These are phyloP conservation scores for Cyberlindnera mrakii DNA, from an alignment of 805 yeast genomes.

Conservation along the genomic window DNA sequence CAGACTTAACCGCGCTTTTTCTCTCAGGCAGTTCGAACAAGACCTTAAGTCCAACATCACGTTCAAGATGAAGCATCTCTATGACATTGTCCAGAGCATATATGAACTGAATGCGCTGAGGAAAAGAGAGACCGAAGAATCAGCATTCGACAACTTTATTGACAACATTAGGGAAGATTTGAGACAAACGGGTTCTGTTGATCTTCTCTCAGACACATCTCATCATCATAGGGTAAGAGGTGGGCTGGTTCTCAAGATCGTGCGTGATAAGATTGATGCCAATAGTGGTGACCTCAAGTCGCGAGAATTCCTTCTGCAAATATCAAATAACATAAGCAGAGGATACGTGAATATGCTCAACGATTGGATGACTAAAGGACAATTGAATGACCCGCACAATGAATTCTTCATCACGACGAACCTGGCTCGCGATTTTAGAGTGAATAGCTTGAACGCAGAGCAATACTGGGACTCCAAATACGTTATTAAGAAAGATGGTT, in stretches of 20 bases:
- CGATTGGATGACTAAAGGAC: slow-evolving; percentile 75
- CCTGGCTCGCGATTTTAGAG: slow-evolving; percentile 19
- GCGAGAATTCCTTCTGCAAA: slow-evolving; percentile 39
- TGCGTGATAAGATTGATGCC: slow-evolving; percentile 50
- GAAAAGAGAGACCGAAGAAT: slow-evolving; percentile 26
- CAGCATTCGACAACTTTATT: slow-evolving; percentile 37
- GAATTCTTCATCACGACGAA: slow-evolving; percentile 67
- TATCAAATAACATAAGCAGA: slow-evolving; percentile 54
- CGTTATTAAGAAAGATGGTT: slow-evolving; percentile 66
- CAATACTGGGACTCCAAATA: slow-evolving; percentile 72
- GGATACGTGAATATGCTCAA: slow-evolving; percentile 66
- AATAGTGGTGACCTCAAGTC: slow-evolving; percentile 63
- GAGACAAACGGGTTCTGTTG: slow-evolving; percentile 39
- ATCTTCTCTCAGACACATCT: slow-evolving; percentile 45
- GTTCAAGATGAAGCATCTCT: slow-evolving; percentile 45
- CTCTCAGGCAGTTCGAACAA: slow-evolving; percentile 55
- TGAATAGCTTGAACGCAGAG: slow-evolving; percentile 38
- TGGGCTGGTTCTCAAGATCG: slow-evolving; percentile 58
- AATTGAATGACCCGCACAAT: slow-evolving; percentile 67
- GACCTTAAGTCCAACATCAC: slow-evolving; percentile 32
- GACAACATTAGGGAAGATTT: slow-evolving; percentile 33
- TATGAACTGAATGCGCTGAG: slow-evolving; percentile 37
- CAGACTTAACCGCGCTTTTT: slow-evolving; percentile 41
- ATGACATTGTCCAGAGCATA: slow-evolving; percentile 50
- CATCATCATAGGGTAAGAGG: slow-evolving; percentile 64